These are phyloP conservation scores for Vaccinium corymbosum DNA, from an alignment of 148 eudicot species.

Conservation along the genomic window DNA sequence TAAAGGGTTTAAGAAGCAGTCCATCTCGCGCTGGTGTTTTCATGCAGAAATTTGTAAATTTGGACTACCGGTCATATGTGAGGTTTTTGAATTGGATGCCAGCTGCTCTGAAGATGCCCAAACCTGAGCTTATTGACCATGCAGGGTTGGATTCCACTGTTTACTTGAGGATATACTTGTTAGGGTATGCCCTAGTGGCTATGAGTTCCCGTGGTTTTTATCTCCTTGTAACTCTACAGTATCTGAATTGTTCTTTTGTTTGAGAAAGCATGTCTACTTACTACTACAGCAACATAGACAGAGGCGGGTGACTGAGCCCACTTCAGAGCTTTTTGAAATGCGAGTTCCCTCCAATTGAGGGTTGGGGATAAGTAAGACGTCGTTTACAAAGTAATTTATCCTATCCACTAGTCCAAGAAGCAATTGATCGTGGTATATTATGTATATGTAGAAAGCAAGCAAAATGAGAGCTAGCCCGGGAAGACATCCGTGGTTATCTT, in stretches of 20 bases:
- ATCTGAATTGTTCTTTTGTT: background rate
- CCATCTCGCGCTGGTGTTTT: conserved; percentile 46
- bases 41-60: conserved; percentile 50
- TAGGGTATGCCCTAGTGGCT: conserved; percentile 38
- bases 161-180: conserved; percentile 61
- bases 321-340: no score
- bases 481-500: no score
- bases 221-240: background rate
- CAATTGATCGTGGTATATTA: no score
- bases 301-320: no score
- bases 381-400: no score
- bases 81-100: conserved; percentile 68
- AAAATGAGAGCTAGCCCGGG: no score
- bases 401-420: no score
- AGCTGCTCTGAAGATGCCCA: conserved; percentile 69
- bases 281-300: background rate
- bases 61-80: conserved; percentile 56
- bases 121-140: conserved; percentile 66
- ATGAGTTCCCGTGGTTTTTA: background rate
- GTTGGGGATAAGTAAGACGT: no score
- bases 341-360: no score
- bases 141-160: conserved; percentile 71
- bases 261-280: background rate
- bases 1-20: conserved; percentile 62
- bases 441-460: no score